A percentile compares a stretch with the other conserved stretches of the same genome.
Evolutionary conservation across 2,329 filamentous ascomycete species (phyloP).

Genomic region (Paradendryphiella salina): DNA sequence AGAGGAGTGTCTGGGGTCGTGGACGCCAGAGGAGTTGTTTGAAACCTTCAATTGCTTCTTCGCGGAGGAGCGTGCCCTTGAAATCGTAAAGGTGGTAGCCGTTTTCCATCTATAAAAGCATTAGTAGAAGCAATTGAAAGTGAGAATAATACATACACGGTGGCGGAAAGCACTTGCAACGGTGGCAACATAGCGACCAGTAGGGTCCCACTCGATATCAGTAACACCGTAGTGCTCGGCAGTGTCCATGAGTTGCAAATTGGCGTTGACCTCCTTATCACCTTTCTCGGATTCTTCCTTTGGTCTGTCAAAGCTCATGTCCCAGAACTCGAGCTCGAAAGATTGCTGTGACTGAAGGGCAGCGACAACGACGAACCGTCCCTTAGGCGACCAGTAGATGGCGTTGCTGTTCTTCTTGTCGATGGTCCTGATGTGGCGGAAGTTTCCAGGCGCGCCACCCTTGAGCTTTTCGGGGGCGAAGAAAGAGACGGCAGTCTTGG

Average conservation of each 20-base stretch:
- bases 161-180: slow-evolving; percentile 97
- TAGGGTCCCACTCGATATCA: slow-evolving; percentile 97
- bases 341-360: slow-evolving; percentile 91
- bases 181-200: slow-evolving; percentile 89
- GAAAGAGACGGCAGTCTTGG: slow-evolving; percentile 94
- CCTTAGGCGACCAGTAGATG: slow-evolving; percentile 98
- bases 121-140: slow-evolving; percentile 16
- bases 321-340: slow-evolving; percentile 96
- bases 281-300: slow-evolving; percentile 85
- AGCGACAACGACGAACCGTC: slow-evolving; percentile 91
- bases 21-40: slow-evolving; percentile 97
- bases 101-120: slow-evolving; percentile 81
- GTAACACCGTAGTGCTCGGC: slow-evolving; percentile 97
- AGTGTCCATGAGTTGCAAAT: slow-evolving; percentile 91
- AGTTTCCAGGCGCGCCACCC: slow-evolving; percentile 79
- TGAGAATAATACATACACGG: slow-evolving; percentile 67
- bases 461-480: slow-evolving; percentile 97
- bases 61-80: slow-evolving; percentile 82
- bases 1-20: slow-evolving; percentile 84
- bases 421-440: slow-evolving; percentile 90
- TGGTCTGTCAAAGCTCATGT: slow-evolving; percentile 82
- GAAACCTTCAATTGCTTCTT: slow-evolving; percentile 94
- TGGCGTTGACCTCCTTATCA: slow-evolving; percentile 92
- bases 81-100: slow-evolving; percentile 99
- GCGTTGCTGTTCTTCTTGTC: slow-evolving; percentile 99